phyloP scores from a whole-genome alignment of 768 basidiomycete genomes.

The Aureoboletus auriporus region DNA sequence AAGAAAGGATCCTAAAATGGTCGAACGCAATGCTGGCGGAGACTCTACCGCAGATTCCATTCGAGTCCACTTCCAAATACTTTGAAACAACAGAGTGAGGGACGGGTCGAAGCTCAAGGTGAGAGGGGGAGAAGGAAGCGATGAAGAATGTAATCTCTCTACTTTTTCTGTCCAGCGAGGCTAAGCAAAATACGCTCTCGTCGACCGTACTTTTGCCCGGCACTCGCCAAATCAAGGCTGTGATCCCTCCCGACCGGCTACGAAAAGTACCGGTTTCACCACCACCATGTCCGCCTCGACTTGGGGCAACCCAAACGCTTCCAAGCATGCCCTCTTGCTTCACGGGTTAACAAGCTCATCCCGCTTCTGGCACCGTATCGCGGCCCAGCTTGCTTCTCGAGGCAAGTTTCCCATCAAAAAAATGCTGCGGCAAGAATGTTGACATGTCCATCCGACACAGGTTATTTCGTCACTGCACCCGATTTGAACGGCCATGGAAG shows the following conservation, averaged over 20 bases:
- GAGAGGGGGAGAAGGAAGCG: background rate
- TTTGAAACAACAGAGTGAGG: background rate
- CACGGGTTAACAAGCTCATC: slow-evolving; percentile 18
- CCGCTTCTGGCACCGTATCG: slow-evolving; percentile 14
- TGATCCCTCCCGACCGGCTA: background rate
- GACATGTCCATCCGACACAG: slow-evolving; percentile 3
- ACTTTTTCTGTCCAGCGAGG: slow-evolving; percentile 15
- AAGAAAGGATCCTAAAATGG: slow-evolving; percentile 71
- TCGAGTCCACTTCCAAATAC: background rate
- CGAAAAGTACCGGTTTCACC: background rate
- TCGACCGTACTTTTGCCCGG: background rate
- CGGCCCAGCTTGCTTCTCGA: slow-evolving; percentile 10
- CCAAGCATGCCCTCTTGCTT: slow-evolving; percentile 16
- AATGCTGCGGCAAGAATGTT: too few species aligned
- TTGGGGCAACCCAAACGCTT: background rate
- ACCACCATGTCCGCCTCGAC: background rate
- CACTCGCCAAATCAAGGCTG: slow-evolving; percentile 7
- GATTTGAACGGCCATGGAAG: slow-evolving; percentile 20
- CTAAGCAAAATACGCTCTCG: slow-evolving; percentile 3
- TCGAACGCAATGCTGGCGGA: slow-evolving; percentile 40
- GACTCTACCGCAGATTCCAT: slow-evolving; percentile 19
- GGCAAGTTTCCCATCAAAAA: slow-evolving; percentile 2
- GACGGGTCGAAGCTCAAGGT: background rate
- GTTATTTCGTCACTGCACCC: slow-evolving; percentile 21
- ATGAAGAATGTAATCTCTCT: background rate